Evolutionary conservation across 2,329 filamentous ascomycete species (phyloP), one percentile per base, ranked within the genome.

Genomic region (Coniochaeta sp.): DNA sequence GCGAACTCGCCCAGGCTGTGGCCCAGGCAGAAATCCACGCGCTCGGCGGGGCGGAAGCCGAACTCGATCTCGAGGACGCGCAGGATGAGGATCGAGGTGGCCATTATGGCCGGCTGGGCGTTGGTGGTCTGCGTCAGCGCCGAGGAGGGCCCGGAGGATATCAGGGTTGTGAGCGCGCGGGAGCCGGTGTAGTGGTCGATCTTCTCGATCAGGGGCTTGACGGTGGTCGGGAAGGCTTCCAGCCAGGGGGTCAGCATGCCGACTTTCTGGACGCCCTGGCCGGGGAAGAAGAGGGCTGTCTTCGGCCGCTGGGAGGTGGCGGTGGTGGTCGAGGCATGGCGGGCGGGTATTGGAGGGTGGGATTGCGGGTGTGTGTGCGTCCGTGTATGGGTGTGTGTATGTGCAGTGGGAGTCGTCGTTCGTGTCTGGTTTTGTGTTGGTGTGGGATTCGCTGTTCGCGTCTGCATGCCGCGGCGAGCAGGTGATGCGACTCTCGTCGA

Each of bases 81-180:
- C 59, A 97, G 81, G 69, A 97, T 96, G 62, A 96, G 83, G 70
- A 97, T 87, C 31, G 91, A 96, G 4, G 91, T 95, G 16, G 92
- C 91, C 91, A 98, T 96, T 73, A 97, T 96, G 67, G 93, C 93
- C 1, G 93, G 93, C 74, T 98, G 93, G 4, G 93, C 90, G 71
- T 96, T 93, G 65, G 89, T 85, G 5, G 93, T 97, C 61, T 85
- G 83, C 44, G 90, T 96, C 60, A 98, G 84, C 58, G 81, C 76
- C 60, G 85, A 86, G 67, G 89, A 90, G 1, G 93, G 90, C 0
- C 93, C 93, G 31, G 90, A 79, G 62, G 88, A 86, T 66, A 97
- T 96, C 62, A 93, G 81, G 28, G 81, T 79, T 43, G 90, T 92
- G 61, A 98, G 82, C 9, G 54, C 28, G 64, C 87, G 87, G 69